Base-by-base conservation (phyloP, 2,329 filamentous ascomycete species). In the Herpotrichia juniperi region DNA sequence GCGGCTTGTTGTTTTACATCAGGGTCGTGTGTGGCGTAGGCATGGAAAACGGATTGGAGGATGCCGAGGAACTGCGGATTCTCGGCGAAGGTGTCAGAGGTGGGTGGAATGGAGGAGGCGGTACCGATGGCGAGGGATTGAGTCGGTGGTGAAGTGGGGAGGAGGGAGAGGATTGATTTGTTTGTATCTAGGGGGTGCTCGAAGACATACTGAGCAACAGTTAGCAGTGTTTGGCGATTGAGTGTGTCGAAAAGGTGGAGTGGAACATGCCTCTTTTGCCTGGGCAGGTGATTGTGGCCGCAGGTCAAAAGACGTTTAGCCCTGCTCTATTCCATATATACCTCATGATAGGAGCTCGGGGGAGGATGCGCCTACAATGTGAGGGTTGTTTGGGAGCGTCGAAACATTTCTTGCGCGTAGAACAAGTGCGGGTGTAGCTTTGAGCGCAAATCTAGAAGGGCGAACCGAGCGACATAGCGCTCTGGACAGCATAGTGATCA, bases 1-100 rank as follows among this genome's bases (percentile, higher is more conserved):
- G 81, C 77, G 3, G 84, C 85, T 69, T 86, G 83, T 2, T 80
- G 80, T 54, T 82, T 75, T 10, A 85, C 79, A 17, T 79, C 77
- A 0, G 83, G 83, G 54, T 87, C 85, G 45, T 79, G 66, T 17
- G 77, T 73, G 1, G 83, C 84, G 64, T 86, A 71, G 30, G 81
- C 70, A 24, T 77, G 71, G 49, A 86, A 73, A 6, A 86, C 81
- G 2, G 79, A 78, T 59, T 86, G 82, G 1, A 87, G 71, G 45
- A 85, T 81, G 10, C 74, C 64, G 17, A 85, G 71, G 67, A 87
- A 87, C 3, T 75, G 69, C 1, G 76, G 78, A 64, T 87, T 87
- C 58, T 84, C 79, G 25, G 69, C 77, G 56, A 87, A 79, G 24
- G 79, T 81, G 45, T 80, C 75, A 2, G 84, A 79, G 0, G 81